These are phyloP conservation scores for Hyaloscypha bicolor DNA, from an alignment of 495 filamentous ascomycete species.

Conservation along the genomic window DNA sequence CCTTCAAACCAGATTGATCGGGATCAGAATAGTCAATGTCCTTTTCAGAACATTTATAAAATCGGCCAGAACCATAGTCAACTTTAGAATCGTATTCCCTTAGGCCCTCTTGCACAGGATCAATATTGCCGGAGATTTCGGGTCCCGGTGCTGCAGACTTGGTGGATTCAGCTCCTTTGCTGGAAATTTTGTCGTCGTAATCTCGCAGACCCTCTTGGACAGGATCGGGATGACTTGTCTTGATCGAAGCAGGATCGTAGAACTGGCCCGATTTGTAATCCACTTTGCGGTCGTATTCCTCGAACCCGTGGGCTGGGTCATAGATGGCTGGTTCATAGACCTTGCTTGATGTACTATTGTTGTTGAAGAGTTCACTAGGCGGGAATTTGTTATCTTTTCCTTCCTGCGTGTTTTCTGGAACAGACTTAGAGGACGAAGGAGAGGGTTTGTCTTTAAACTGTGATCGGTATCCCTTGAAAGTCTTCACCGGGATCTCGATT, in stretches of 20 bases:
- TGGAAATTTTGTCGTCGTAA: slow-evolving; percentile 18
- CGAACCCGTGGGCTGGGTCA: background rate
- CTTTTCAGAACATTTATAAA: background rate
- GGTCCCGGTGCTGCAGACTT: background rate
- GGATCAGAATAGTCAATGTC: slow-evolving; percentile 3
- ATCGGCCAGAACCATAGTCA: slow-evolving; percentile 10
- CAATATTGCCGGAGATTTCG: background rate
- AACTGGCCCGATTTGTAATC: slow-evolving; percentile 6
- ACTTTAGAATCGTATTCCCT: slow-evolving; percentile 33
- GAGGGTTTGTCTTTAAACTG: slow-evolving; percentile 38
- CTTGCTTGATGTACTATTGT: background rate
- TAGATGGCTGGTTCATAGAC: background rate
- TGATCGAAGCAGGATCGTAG: slow-evolving; percentile 6
- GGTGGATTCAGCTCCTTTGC: background rate
- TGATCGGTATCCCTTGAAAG: slow-evolving; percentile 42
- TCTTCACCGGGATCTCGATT: slow-evolving; percentile 36
- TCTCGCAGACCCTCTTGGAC: slow-evolving; percentile 29
- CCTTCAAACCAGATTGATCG: slow-evolving; percentile 10
- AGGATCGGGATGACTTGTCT: background rate
- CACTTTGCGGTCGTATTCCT: slow-evolving; percentile 11
- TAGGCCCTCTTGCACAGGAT: slow-evolving; percentile 33
- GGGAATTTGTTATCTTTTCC: background rate
- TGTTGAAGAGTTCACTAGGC: background rate
- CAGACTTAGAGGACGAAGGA: slow-evolving; percentile 11
- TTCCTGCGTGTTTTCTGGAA: background rate